Base-by-base conservation (phyloP, 2,329 filamentous ascomycete species). In the Sphaerulina vaccinii region DNA sequence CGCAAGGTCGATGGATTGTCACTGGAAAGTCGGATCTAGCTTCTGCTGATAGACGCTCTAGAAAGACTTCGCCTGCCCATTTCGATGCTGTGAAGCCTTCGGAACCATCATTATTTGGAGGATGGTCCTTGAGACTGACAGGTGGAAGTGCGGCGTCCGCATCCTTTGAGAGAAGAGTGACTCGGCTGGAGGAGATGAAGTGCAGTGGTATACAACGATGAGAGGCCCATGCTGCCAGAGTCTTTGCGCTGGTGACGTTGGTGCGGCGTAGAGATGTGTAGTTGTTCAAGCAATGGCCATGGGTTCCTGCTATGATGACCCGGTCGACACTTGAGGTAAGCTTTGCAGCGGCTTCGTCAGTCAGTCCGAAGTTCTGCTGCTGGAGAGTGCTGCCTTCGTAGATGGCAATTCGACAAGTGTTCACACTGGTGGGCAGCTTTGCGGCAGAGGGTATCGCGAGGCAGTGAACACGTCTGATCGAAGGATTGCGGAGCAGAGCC, bases 391-490 rank as follows among this genome's bases (percentile, higher is more conserved):
- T 54, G 21, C 49, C 55, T 13, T 49, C 42, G 32, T 59, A 3
- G 33, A 55, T 0, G 68, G 64, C 1, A 41, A 37, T 0, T 54
- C 52, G 0, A 78, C 67, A n/a, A 54, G 75, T 68, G 7, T 76
- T 77, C 0, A 45, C 16, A 54, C 19, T 24, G 7, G 29, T 10
- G 6, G 50, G 43, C 1, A 54, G n/a, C 5, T 45, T 32, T 13
- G 15, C 76, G 59, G 3, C 55, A 6, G 5, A 65, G 1, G 68
- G 62, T 1, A 76, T 62, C 4, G 75, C 75, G 8, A 80, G 39
- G 53, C 75, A 78, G 58, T 77, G 71, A 1, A 81, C 61, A 10
- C 61, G 63, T 1, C 48, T 23, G 0, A 80, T 65, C 0, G 49
- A 44, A 0, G 58, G 29, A 3, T 70, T 48, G 2, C 62, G 50